phyloP scores from a whole-genome alignment of 2,329 filamentous ascomycete species.

The Sclerotinia borealis region DNA sequence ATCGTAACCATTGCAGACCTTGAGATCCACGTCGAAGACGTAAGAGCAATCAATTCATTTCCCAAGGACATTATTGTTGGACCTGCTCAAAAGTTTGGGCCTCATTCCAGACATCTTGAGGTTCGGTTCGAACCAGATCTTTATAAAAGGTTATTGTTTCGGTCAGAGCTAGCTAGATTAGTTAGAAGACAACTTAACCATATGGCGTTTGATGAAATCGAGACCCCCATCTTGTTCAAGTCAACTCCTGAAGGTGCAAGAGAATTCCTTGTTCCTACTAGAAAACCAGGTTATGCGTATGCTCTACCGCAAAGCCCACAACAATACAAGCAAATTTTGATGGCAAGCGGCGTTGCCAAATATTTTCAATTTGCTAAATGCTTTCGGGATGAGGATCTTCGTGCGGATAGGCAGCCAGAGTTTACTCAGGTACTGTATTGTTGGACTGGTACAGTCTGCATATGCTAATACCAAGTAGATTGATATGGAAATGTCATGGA shows the following conservation, averaged over 20 bases:
- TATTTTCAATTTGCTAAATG: slow-evolving; percentile 95
- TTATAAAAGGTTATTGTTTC: slow-evolving; percentile 61
- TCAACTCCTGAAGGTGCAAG: slow-evolving; percentile 93
- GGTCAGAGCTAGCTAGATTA: slow-evolving; percentile 53
- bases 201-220: slow-evolving; percentile 51
- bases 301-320: slow-evolving; percentile 94
- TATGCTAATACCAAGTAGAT: slow-evolving; percentile 45
- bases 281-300: slow-evolving; percentile 70
- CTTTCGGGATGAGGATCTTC: slow-evolving; percentile 89
- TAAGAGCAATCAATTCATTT: slow-evolving; percentile 67
- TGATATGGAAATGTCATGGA: slow-evolving; percentile 91
- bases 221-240: slow-evolving; percentile 94
- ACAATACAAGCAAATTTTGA: slow-evolving; percentile 97
- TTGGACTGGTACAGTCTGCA: neutral
- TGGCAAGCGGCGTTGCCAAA: slow-evolving; percentile 75
- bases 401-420: slow-evolving; percentile 90
- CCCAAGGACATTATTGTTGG: slow-evolving; percentile 72
- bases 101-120: slow-evolving; percentile 74
- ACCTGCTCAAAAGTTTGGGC: slow-evolving; percentile 62
- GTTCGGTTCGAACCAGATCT: slow-evolving; percentile 68
- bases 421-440: slow-evolving; percentile 69
- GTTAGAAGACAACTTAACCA: slow-evolving; percentile 35
- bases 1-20: slow-evolving; percentile 26
- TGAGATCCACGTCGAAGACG: slow-evolving; percentile 56
- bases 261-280: slow-evolving; percentile 89